Conservation (phyloP, 768 basidiomycete genomes). For the Phlebiopsis flavidoalba region DNA sequence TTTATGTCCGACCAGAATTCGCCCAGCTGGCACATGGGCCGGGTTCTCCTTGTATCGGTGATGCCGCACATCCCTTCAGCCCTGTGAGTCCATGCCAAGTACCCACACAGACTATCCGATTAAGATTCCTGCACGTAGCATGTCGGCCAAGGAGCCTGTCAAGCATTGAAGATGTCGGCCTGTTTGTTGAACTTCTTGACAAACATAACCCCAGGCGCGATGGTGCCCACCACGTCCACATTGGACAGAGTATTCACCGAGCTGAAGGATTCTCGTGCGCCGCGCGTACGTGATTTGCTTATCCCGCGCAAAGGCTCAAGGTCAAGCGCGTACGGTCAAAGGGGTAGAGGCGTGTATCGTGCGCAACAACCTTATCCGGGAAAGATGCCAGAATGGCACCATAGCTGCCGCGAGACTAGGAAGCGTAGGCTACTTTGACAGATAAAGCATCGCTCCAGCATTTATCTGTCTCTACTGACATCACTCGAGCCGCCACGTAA, state of each 20-base stretch:
- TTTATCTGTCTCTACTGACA: no score
- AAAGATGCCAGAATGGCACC: constrained; percentile 8
- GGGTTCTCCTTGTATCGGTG: constrained; percentile 39
- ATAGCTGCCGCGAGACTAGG: neutral
- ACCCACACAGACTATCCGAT: no score
- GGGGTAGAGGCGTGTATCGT: constrained; percentile 26
- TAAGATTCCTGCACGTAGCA: constrained; percentile 24
- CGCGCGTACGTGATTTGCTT: no score
- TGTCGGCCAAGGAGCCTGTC: constrained; percentile 42
- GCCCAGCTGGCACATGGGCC: constrained; percentile 34
- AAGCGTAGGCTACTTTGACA: neutral
- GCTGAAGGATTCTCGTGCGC: constrained; percentile 30
- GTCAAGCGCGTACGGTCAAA: constrained; percentile 29
- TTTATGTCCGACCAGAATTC: constrained; percentile 41
- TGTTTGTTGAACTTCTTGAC: constrained; percentile 28
- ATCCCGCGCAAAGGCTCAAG: constrained; percentile 28
- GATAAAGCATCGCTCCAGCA: no score
- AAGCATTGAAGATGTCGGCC: constrained; percentile 39
- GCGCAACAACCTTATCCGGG: constrained; percentile 23
- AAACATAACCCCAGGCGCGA: constrained; percentile 23
- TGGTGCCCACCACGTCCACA: no score
- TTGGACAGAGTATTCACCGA: constrained; percentile 14
- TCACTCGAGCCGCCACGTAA: no score
- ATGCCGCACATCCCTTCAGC: constrained; percentile 43
- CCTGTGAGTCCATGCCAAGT: constrained; percentile 24